A percentile compares a stretch with the other conserved stretches of the same genome.
These are phyloP conservation scores for Lachancea lanzarotensis DNA, from an alignment of 805 yeast genomes.

Conservation along the genomic window DNA sequence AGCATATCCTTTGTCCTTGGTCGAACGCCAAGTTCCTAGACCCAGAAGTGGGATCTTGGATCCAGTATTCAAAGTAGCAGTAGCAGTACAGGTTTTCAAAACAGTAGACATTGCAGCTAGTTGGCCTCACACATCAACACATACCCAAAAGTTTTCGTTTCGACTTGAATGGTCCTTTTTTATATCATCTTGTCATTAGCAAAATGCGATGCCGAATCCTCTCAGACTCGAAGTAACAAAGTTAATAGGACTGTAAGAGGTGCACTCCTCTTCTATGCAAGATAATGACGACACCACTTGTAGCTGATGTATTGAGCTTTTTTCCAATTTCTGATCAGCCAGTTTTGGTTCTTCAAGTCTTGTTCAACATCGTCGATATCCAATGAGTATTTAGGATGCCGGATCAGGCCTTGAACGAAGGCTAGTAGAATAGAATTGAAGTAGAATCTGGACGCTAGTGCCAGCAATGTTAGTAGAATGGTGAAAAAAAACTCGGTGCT, in stretches of 20 bases:
- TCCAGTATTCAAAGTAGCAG: constrained; percentile 49
- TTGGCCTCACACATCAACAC: no score
- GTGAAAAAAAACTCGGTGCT: constrained; percentile 53
- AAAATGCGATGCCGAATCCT: background rate
- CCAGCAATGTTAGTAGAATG: constrained; percentile 41
- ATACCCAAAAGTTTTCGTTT: background rate
- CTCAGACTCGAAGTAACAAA: no score
- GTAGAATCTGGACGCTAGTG: constrained; percentile 48
- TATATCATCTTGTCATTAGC: background rate
- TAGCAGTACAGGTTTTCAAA: background rate
- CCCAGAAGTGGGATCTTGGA: constrained; percentile 59
- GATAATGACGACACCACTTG: constrained; percentile 21
- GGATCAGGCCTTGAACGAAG: constrained; percentile 51
- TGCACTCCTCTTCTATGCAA: constrained; percentile 5
- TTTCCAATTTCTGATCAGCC: constrained; percentile 26
- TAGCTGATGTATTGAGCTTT: constrained; percentile 30
- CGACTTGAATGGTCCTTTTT: background rate
- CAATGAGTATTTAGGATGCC: constrained; percentile 38
- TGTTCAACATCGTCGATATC: constrained; percentile 34
- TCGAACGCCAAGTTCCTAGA: constrained; percentile 67
- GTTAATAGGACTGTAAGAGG: no score
- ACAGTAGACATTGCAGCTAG: background rate
- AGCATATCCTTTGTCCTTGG: constrained; percentile 45
- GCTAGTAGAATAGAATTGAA: constrained; percentile 53
- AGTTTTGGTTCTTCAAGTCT: constrained; percentile 31